Percentiles rank a stretch among this genome's conserved stretches.
Conservation (phyloP, 495 filamentous ascomycete species). For the Neurospora hispaniola region DNA sequence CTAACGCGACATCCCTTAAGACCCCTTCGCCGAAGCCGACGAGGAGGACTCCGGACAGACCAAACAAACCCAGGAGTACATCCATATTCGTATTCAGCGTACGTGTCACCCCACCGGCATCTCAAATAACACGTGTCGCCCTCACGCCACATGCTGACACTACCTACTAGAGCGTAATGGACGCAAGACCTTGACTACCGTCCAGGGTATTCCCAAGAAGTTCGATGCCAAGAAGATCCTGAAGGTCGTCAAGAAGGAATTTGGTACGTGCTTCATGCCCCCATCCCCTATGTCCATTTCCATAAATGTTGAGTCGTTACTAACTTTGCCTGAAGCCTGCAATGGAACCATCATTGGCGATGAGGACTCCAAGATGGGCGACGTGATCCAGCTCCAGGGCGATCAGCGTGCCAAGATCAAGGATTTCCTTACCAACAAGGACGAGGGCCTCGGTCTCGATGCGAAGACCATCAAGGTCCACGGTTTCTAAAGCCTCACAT, state of each 20-base stretch:
- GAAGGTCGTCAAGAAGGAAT: slow-evolving; percentile 99
- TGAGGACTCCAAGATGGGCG: slow-evolving; percentile 75
- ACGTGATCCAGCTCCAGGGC: slow-evolving; percentile 99
- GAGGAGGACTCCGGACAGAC: slow-evolving; percentile 94
- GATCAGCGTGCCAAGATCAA: slow-evolving; percentile 98
- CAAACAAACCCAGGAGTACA: slow-evolving; percentile 88
- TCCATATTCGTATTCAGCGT: slow-evolving; percentile 99
- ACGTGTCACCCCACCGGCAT: slow-evolving; percentile 32
- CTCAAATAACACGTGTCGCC: slow-evolving; percentile 3
- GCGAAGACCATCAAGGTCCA: slow-evolving; percentile 96
- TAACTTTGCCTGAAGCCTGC: slow-evolving; percentile 55
- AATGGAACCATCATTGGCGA: slow-evolving; percentile 99
- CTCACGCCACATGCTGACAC: not conserved
- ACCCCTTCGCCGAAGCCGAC: slow-evolving; percentile 99
- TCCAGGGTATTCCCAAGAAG: slow-evolving; percentile 95
- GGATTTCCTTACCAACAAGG: slow-evolving; percentile 93
- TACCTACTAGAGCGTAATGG: slow-evolving; percentile 84
- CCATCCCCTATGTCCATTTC: not conserved
- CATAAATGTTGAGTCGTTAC: not conserved
- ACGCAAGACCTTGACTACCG: slow-evolving; percentile 99
- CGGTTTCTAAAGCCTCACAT: slow-evolving; percentile 54
- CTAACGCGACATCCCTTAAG: slow-evolving; percentile 34
- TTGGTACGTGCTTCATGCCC: slow-evolving; percentile 52
- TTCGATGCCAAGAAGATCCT: slow-evolving; percentile 99
- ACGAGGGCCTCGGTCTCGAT: slow-evolving; percentile 82